Evolutionary conservation across 75 land plant genomes (phyloP).

Genomic region (Pseudotsuga menziesii): DNA sequence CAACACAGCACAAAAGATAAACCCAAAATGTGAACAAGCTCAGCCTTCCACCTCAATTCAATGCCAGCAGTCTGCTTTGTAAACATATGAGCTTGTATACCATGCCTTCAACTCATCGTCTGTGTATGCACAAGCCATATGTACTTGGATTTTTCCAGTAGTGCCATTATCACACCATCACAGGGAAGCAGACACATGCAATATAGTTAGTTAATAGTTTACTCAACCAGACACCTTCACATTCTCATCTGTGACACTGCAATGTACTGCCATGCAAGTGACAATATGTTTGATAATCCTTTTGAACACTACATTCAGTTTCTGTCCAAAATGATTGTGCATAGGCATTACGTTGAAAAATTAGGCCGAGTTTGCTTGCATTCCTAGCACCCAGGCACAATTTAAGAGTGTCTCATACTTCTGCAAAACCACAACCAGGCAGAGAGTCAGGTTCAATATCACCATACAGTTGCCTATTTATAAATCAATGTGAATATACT

Average conservation of each 20-base stretch:
- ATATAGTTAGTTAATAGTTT: background rate
- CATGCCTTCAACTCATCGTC: slow-evolving; percentile 1
- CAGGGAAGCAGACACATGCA: slow-evolving; percentile 4
- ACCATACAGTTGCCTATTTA: background rate
- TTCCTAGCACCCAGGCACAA: background rate
- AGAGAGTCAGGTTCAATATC: background rate
- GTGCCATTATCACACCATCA: background rate
- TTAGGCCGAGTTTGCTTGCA: background rate
- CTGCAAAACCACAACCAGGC: background rate
- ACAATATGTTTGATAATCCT: background rate
- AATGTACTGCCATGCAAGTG: background rate
- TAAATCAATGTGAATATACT: background rate
- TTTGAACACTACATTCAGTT: background rate
- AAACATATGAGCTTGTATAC: slow-evolving; percentile 3
- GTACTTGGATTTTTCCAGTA: background rate
- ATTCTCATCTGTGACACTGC: background rate
- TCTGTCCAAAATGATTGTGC: slow-evolving; percentile 6
- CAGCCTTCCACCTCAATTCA: slow-evolving; percentile 4
- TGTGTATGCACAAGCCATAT: background rate
- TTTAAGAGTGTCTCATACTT: background rate
- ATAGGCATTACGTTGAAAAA: background rate
- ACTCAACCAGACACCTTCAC: background rate
- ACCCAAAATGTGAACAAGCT: slow-evolving; percentile 6
- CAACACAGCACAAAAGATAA: slow-evolving; percentile 7
- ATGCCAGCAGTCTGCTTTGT: slow-evolving; percentile 4